Base-by-base conservation (phyloP, 495 filamentous ascomycete species). In the Neurospora tetraspora region DNA sequence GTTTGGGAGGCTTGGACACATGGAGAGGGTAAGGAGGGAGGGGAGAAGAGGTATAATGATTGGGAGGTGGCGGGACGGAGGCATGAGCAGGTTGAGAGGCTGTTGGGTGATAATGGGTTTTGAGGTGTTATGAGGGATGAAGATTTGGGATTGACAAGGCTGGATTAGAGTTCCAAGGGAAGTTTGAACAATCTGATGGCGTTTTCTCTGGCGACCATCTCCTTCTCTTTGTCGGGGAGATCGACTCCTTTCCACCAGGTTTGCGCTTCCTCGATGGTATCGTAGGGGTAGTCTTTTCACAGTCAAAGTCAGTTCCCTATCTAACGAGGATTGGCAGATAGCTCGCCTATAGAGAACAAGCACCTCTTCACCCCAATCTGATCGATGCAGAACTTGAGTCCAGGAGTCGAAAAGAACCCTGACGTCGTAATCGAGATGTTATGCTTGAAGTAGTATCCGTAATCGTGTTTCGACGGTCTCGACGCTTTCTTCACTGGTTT, bases 401-500 rank as follows among this genome's bases (percentile, higher is more conserved):
- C 86, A 4, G 80, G 77, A 10, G 87, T 90, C 23, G 83, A 86
- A 76, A 91, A 91, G 73, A 90, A 83, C 0, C 89, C 89, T 3
- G 83, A 86, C 0, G 89, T 91, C 0, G 89, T 91, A 72, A 91
- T 86, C 80, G 84, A 91, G 71, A 91, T 79, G 70, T 91, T 90
- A 59, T 84, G 78, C 20, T 81, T 86, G 74, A 90, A 90, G 75
- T 90, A 90, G 71, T 90, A 83, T 39, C 82, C 81, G 76, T 89
- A 88, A n/a, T 87, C 88, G 75, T 86, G 82, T 79, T 88, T 87
- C 71, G 83, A 88, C 39, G 81, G 78, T 74, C 88, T 84, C 74
- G 86, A 84, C 20, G 84, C 82, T 53, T 86, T 85, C 75, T 88
- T 87, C 34, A 88, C 77, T 0, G 79, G 81, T 69, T 83, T 83